A percentile compares a stretch with the other conserved stretches of the same genome.
Conservation (phyloP, 345 rosid species). For the Laguncularia racemosa region DNA sequence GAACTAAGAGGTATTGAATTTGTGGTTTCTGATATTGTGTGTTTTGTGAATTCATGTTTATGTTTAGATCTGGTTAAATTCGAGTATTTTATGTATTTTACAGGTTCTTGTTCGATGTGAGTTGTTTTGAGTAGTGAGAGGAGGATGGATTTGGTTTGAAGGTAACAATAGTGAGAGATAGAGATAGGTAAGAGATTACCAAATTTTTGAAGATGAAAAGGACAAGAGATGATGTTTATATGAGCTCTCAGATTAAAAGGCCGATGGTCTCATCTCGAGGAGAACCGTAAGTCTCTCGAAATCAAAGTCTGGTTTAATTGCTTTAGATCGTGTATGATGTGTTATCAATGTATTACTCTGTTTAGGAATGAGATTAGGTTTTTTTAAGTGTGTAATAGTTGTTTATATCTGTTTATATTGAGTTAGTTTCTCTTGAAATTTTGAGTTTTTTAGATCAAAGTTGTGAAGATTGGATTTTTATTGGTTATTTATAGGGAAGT, state of each 20-base stretch:
- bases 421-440: neutral
- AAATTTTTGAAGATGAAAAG: constrained; percentile 52
- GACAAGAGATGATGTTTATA: constrained; percentile 65
- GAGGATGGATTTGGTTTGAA: constrained; percentile 16
- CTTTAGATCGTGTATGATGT: neutral
- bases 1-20: constrained; percentile 14
- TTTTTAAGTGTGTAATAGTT: constrained; percentile 2
- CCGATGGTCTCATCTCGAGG: constrained; percentile 57
- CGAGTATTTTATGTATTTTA: too few species aligned
- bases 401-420: neutral
- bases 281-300: constrained; percentile 51
- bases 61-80: constrained; percentile 44
- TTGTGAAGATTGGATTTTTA: too few species aligned
- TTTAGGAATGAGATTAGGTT: constrained; percentile 16
- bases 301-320: constrained; percentile 10
- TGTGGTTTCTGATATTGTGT: constrained; percentile 5
- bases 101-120: too few species aligned
- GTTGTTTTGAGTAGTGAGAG: constrained; percentile 22
- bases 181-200: neutral
- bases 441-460: neutral
- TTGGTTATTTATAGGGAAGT: too few species aligned
- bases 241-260: constrained; percentile 48
- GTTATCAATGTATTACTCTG: neutral
- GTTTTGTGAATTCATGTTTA: constrained; percentile 16
- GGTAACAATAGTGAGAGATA: neutral